phyloP scores from a whole-genome alignment of 345 rosid genomes.

The Tarenaya hassleriana region DNA sequence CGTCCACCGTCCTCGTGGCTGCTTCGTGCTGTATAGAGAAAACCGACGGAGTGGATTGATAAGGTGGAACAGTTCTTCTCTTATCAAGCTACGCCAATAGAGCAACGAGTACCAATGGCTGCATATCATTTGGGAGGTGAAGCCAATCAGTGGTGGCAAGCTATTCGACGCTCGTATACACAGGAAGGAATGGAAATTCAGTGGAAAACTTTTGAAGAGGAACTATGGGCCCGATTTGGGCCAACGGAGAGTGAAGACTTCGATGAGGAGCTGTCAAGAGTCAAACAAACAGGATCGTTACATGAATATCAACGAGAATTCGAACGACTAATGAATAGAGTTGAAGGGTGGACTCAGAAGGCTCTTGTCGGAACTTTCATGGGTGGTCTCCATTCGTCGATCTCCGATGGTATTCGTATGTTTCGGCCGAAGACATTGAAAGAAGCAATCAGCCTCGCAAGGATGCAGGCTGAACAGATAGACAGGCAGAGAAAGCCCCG shows the following conservation, averaged over 20 bases:
- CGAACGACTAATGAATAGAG: neutral
- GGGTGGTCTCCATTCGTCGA: neutral
- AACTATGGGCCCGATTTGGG: neutral
- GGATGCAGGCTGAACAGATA: neutral
- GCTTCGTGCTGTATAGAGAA: conserved; percentile 87
- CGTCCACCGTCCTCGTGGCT: conserved; percentile 63
- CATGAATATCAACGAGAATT: neutral
- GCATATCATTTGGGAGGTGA: no score
- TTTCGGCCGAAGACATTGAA: neutral
- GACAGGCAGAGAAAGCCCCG: no score
- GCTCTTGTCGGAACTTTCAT: neutral
- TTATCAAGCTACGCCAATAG: no score
- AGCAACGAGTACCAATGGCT: no score
- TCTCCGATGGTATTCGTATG: neutral
- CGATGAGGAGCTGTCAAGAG: neutral
- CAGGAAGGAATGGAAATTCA: no score
- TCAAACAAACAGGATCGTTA: neutral
- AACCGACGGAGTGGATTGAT: no score
- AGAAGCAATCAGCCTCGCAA: neutral
- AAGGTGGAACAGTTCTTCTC: no score
- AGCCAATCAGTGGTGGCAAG: no score
- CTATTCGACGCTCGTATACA: no score
- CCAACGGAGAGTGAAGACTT: neutral
- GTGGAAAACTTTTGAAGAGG: neutral
- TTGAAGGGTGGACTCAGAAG: neutral